phyloP scores from a whole-genome alignment of 495 filamentous ascomycete genomes.

The Opeltia flavorubescens region DNA sequence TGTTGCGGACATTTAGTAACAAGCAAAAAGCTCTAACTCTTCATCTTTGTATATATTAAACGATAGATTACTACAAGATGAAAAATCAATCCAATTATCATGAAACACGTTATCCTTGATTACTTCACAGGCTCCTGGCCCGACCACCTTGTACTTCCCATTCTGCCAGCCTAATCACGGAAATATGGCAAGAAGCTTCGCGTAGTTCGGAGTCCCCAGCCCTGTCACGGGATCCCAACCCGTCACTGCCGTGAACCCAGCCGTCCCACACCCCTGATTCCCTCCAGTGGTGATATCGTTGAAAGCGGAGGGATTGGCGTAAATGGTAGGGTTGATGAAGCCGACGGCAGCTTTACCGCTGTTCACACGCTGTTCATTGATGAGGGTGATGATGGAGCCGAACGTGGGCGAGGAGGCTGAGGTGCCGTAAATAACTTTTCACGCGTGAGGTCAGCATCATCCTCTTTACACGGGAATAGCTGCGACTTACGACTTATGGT shows the following conservation, averaged over 20 bases:
- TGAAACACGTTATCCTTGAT: too few relatives aligned
- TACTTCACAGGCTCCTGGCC: too few relatives aligned
- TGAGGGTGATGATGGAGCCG: constrained; percentile 24
- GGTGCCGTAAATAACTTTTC: constrained; percentile 24
- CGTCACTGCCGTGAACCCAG: constrained; percentile 33
- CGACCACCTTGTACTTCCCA: too few relatives aligned
- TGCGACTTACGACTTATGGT: background rate
- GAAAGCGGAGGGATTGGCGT: constrained; percentile 30
- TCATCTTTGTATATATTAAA: too few relatives aligned
- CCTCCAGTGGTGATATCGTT: constrained; percentile 34
- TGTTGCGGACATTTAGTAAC: too few relatives aligned
- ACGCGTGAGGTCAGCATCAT: background rate
- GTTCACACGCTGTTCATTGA: constrained; percentile 34
- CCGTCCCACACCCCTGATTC: constrained; percentile 32
- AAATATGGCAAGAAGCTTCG: too few relatives aligned
- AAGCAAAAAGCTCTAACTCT: too few relatives aligned
- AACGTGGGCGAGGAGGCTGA: constrained; percentile 25
- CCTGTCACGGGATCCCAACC: constrained; percentile 44
- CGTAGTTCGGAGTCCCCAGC: constrained; percentile 38
- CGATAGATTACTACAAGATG: too few relatives aligned
- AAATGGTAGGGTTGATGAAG: constrained; percentile 38
- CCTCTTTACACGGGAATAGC: background rate
- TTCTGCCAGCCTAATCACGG: too few relatives aligned
- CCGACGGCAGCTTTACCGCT: constrained; percentile 34
- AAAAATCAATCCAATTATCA: too few relatives aligned